Percentiles rank a stretch among this genome's conserved stretches.
Conservation (phyloP, 2,329 filamentous ascomycete genomes). For the Aphanoascus verrucosus region DNA sequence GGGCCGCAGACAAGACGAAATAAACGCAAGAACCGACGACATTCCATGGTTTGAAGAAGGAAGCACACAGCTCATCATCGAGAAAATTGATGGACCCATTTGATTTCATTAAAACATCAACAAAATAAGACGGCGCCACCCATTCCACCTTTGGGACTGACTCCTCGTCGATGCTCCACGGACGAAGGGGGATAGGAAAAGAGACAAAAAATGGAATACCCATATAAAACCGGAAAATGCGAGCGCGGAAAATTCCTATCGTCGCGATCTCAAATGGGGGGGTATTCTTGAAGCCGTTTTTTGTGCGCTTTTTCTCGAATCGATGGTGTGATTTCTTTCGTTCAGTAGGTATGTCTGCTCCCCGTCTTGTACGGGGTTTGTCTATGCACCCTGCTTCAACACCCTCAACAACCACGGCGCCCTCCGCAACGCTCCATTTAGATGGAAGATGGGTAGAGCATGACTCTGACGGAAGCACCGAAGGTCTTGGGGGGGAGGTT, state of each 20-base stretch:
- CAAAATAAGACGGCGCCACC: constrained; percentile 1
- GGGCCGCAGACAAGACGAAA: not conserved
- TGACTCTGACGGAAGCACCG: constrained; percentile 89
- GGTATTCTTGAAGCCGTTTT: not conserved
- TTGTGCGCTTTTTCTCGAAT: constrained; percentile 3
- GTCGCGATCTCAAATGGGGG: constrained; percentile 1
- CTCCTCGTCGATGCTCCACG: constrained; percentile 2
- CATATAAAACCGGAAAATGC: constrained; percentile 9
- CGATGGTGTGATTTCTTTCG: not conserved
- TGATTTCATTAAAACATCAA: constrained; percentile 9
- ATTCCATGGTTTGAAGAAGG: not conserved
- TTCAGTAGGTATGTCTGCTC: not conserved
- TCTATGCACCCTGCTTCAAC: not conserved
- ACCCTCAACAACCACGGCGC: not conserved
- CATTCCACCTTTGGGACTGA: constrained; percentile 5
- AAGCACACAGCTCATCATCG: not conserved
- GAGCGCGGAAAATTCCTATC: constrained; percentile 1
- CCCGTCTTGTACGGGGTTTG: not conserved
- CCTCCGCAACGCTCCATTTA: constrained; percentile 44
- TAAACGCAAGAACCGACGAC: not conserved
- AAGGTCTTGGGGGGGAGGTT: constrained; percentile 96
- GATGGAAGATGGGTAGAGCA: constrained; percentile 97
- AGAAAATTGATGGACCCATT: not conserved
- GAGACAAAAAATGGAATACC: constrained; percentile 2
- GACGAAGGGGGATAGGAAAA: constrained; percentile 1